These are phyloP conservation scores for Boletus smithii DNA, from an alignment of 1,284 basidiomycete species.

Conservation along the genomic window DNA sequence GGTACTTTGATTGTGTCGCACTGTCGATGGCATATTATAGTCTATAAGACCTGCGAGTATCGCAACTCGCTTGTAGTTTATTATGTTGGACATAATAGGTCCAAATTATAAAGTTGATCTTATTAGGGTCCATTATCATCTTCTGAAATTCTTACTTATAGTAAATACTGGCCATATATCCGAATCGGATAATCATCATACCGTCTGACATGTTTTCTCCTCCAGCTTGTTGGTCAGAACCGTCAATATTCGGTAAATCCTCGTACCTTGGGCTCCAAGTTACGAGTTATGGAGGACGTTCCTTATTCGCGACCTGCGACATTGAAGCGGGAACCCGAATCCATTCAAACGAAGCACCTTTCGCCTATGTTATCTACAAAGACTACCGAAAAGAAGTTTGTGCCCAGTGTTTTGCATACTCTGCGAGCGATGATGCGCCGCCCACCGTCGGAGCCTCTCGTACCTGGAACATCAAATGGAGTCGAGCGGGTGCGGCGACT, in stretches of 20 bases:
- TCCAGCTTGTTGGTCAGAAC: not conserved
- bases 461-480: slow-evolving; percentile 43
- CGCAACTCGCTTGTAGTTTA: too few relatives aligned
- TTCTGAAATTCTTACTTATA: too few relatives aligned
- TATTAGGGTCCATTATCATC: too few relatives aligned
- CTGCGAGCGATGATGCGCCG: slow-evolving; percentile 40
- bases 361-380: slow-evolving; percentile 47
- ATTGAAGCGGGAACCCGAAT: slow-evolving; percentile 44
- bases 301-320: slow-evolving; percentile 43
- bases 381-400: slow-evolving; percentile 64
- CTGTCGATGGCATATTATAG: too few relatives aligned
- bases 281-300: slow-evolving; percentile 50
- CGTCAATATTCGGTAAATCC: too few relatives aligned
- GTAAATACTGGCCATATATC: too few relatives aligned
- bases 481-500: slow-evolving; percentile 34
- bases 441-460: slow-evolving; percentile 21
- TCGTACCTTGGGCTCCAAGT: slow-evolving; percentile 22
- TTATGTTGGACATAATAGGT: too few relatives aligned
- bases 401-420: slow-evolving; percentile 58
- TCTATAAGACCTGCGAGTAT: too few relatives aligned
- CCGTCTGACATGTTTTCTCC: slow-evolving; percentile 12
- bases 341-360: slow-evolving; percentile 42
- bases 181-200: not conserved
- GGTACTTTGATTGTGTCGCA: too few relatives aligned
- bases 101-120: too few relatives aligned